Conservation (phyloP, 2,329 filamentous ascomycete genomes). For the Teratosphaeriaceae sp. region DNA sequence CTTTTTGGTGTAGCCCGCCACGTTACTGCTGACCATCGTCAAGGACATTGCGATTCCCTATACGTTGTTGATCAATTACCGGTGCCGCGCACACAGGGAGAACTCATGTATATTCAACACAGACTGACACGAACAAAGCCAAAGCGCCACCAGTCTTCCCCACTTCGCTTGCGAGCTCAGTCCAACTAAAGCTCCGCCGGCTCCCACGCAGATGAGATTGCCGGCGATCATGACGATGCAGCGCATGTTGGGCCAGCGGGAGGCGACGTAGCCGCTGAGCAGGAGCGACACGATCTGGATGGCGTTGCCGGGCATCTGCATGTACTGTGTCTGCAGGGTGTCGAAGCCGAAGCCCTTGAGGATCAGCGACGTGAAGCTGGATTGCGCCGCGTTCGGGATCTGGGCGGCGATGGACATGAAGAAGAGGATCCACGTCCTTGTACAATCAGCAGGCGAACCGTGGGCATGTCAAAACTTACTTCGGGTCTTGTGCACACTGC, state of each 20-base stretch:
- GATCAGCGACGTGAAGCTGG: constrained; percentile 43
- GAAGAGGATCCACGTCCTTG: constrained; percentile 56
- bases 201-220: constrained; percentile 50
- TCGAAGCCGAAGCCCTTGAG: constrained; percentile 43
- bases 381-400: constrained; percentile 50
- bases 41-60: constrained; percentile 46
- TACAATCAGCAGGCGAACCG: too few species aligned
- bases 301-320: constrained; percentile 52
- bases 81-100: too few species aligned
- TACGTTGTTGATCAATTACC: too few species aligned
- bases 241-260: constrained; percentile 45
- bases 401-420: constrained; percentile 49
- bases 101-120: constrained; percentile 16
- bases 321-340: constrained; percentile 47
- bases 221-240: constrained; percentile 52
- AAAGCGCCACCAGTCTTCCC: constrained; percentile 51
- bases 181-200: constrained; percentile 46
- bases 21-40: constrained; percentile 48
- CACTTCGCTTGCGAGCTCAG: constrained; percentile 47
- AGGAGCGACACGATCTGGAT: constrained; percentile 51
- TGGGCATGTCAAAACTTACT: too few species aligned
- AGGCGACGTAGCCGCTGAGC: constrained; percentile 47
- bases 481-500: constrained; percentile 44
- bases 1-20: constrained; percentile 52
- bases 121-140: constrained; percentile 51